Conservation (phyloP, 1,284 basidiomycete genomes). For the Ceratobasidium sp. region DNA sequence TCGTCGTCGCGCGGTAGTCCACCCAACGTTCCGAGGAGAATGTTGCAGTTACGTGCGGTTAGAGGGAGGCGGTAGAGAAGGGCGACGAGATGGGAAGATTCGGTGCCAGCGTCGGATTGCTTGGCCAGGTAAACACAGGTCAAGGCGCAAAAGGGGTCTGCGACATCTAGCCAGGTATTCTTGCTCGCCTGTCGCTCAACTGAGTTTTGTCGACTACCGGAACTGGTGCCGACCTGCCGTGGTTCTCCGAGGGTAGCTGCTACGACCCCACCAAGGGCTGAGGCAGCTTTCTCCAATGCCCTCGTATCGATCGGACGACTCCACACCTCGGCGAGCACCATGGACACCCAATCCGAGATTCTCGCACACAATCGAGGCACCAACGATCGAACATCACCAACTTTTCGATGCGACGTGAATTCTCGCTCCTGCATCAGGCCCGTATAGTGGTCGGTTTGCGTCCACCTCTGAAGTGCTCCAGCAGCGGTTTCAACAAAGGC, state of each 20-base stretch:
- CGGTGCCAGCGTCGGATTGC: not conserved
- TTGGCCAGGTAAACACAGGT: conserved; percentile 1
- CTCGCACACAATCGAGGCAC: conserved; percentile 28
- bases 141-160: conserved; percentile 32
- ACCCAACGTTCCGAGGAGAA: conserved; percentile 14
- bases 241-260: not conserved
- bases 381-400: conserved; percentile 17
- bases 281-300: not conserved
- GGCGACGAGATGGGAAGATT: not conserved
- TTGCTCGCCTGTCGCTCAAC: not conserved
- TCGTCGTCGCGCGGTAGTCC: not conserved
- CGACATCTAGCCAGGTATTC: conserved; percentile 11
- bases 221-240: not conserved
- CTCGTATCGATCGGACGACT: not conserved
- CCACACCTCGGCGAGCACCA: conserved; percentile 20
- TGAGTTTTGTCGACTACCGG: not conserved
- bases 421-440: conserved; percentile 4
- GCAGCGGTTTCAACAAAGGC: conserved; percentile 19
- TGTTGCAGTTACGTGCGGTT: conserved; percentile 17
- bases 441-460: conserved; percentile 4
- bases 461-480: not conserved
- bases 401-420: not conserved
- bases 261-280: conserved; percentile 9
- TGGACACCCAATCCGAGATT: conserved; percentile 15
- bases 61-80: conserved; percentile 7